phyloP scores from a whole-genome alignment of 176 grass and related monocot genomes.

The Rhynchospora breviuscula region DNA sequence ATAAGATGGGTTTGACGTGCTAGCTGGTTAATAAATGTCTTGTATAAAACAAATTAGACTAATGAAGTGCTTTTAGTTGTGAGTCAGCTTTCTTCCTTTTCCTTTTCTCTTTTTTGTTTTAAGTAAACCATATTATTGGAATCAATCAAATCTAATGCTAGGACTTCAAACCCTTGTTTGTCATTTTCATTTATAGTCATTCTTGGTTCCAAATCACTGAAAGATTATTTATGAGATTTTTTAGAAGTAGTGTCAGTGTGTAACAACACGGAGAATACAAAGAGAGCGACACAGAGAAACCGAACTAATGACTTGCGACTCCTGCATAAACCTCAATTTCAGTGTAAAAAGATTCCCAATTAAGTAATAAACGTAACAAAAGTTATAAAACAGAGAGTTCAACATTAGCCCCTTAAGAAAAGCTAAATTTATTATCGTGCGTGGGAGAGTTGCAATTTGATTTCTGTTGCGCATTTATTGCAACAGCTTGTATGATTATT shows the following conservation, averaged over 20 bases:
- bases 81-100: slow-evolving; percentile 11
- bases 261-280: background rate
- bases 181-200: background rate
- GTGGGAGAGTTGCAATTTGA: background rate
- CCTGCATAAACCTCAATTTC: too few species aligned
- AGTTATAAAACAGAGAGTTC: background rate
- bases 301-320: background rate
- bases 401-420: background rate
- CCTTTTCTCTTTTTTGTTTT: background rate
- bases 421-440: background rate
- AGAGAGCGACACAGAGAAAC: background rate
- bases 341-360: too few species aligned
- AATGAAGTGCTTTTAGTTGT: slow-evolving; percentile 17
- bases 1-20: background rate
- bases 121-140: background rate
- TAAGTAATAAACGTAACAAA: too few species aligned
- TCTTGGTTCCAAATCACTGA: background rate
- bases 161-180: background rate
- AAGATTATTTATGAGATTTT: background rate
- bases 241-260: background rate
- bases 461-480: background rate
- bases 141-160: background rate
- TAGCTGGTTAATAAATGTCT: background rate
- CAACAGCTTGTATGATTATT: background rate
- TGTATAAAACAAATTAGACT: background rate